Base-by-base conservation (phyloP, 129 eudicot species). In the Flaveria sonorensis region DNA sequence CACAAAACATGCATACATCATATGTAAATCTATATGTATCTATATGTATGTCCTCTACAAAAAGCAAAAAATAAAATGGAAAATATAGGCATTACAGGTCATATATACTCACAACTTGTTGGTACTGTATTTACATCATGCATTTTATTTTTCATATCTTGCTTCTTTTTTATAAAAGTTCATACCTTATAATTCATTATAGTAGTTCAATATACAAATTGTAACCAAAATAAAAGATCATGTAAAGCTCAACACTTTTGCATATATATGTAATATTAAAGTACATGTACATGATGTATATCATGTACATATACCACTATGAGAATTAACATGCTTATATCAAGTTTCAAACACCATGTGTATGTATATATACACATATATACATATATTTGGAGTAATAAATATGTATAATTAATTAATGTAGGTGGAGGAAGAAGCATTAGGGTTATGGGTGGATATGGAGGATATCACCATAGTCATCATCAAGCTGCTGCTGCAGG, bases 371-470 rank as follows among this genome's bases (percentile, higher is more conserved):
- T 28, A 28, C 32, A 28, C 4, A 28, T n/a, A n/a, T n/a, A 51
- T 39, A 15, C 21, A 16, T 56, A 19, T 56, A 73, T 21, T 63
- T 63, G 10, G 30, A 63, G 69, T 63, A 43, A 63, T 63, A 26
- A 15, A 63, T 56, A 7, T 32, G 23, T 63, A 14, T 62, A 26
- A 13, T 4, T 30, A 30, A 62, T 32, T 16, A 24, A 70, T 76
- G 82, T 75, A 82, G 88, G 80, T 47, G 84, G 90, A 61, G 87
- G 94, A 68, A 90, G 95, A 84, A 90, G 67, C 84, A 76, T 87
- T 59, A 88, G 96, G 85, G 89, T 86, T 65, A 82, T 88, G 89
- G 76, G 79, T 56, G 83, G 83, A 15, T 73, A 68, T 73, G 85
- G 85, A 68, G 91, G 92, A 26, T 86, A 63, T 79, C 70, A 65